Evolutionary conservation across 2,329 filamentous ascomycete species (phyloP).

Genomic region (Colletotrichum coccodes): DNA sequence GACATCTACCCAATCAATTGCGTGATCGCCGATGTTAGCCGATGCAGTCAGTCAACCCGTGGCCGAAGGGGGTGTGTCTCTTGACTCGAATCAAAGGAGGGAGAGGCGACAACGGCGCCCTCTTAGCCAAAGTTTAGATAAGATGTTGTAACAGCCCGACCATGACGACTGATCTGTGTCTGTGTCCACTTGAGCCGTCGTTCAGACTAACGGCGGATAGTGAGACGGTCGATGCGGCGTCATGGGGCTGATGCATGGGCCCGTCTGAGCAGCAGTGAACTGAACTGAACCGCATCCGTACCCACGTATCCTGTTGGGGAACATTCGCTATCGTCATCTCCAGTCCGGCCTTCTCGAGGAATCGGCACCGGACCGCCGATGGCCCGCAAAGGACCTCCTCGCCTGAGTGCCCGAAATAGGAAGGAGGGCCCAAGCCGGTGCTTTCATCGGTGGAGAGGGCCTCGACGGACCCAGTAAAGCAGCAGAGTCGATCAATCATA

Average conservation of each 20-base stretch:
- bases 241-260: constrained; percentile 12
- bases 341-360: neutral
- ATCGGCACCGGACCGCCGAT: constrained; percentile 30
- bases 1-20: constrained; percentile 30
- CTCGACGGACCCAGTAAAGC: neutral
- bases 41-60: constrained; percentile 11
- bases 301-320: neutral
- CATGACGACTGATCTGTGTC: constrained; percentile 9
- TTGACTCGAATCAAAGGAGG: neutral
- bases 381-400: constrained; percentile 15
- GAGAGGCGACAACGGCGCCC: constrained; percentile 7
- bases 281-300: neutral
- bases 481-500: neutral
- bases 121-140: neutral
- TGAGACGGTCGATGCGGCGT: constrained; percentile 23
- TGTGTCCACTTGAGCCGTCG: neutral
- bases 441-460: neutral
- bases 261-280: neutral
- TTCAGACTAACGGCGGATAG: neutral
- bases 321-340: neutral
- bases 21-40: constrained; percentile 28
- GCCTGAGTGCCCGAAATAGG: constrained; percentile 21
- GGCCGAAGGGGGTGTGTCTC: neutral
- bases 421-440: constrained; percentile 23
- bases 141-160: constrained; percentile 1